Evolutionary conservation across 306 rosid species (phyloP).

Genomic region (Citrullus amarus): DNA sequence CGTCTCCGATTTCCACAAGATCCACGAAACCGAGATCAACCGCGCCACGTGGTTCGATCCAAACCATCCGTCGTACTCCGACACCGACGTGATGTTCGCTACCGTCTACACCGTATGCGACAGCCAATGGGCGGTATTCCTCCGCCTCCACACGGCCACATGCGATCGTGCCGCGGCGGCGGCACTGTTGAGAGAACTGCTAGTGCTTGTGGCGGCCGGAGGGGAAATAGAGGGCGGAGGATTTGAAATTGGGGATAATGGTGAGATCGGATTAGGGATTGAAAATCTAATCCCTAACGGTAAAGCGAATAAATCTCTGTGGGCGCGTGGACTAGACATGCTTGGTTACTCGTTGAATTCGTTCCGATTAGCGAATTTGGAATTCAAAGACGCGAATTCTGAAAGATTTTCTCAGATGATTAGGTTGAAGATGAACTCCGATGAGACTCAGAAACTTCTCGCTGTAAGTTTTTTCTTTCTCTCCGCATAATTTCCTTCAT

Average conservation of each 20-base stretch:
- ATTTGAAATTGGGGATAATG: slow-evolving; percentile 24
- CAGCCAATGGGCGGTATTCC: slow-evolving; percentile 30
- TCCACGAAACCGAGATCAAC: slow-evolving; percentile 69
- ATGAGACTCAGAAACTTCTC: slow-evolving; percentile 36
- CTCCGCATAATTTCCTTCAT: not conserved
- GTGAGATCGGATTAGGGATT: slow-evolving; percentile 27
- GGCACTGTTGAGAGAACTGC: slow-evolving; percentile 40
- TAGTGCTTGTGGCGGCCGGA: not conserved
- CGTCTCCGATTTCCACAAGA: slow-evolving; percentile 35
- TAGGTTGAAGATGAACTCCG: slow-evolving; percentile 33
- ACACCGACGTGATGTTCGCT: slow-evolving; percentile 33
- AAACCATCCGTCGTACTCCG: slow-evolving; percentile 4
- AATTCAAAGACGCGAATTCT: slow-evolving; percentile 31
- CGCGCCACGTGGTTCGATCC: slow-evolving; percentile 37
- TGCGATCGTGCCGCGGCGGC: slow-evolving; percentile 65
- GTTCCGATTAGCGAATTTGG: slow-evolving; percentile 41
- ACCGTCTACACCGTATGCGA: slow-evolving; percentile 26
- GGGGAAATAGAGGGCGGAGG: slow-evolving; percentile 8
- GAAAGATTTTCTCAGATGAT: slow-evolving; percentile 36
- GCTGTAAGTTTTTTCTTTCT: slow-evolving; percentile 31
- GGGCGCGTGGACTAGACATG: slow-evolving; percentile 93
- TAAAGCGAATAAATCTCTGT: slow-evolving; percentile 50
- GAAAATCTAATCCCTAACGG: slow-evolving; percentile 68
- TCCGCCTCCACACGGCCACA: slow-evolving; percentile 63
- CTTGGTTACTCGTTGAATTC: slow-evolving; percentile 80